Evolutionary conservation across 768 basidiomycete species (phyloP).

Genomic region (Mycena haematopus): DNA sequence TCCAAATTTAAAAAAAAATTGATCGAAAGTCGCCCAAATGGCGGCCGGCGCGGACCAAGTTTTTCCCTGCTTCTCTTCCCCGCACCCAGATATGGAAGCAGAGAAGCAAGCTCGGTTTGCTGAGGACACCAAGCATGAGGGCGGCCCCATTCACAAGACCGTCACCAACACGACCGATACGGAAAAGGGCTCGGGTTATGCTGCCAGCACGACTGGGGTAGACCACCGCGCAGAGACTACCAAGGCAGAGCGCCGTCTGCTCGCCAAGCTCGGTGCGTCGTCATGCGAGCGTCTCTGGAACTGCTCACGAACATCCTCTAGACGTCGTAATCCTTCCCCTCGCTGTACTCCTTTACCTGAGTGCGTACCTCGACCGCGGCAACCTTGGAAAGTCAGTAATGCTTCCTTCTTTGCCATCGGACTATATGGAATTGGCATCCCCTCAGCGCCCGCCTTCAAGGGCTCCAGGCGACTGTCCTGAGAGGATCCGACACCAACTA

Average conservation of each 20-base stretch:
- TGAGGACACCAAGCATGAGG: conserved; percentile 2
- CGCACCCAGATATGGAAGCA: neutral
- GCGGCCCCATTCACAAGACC: conserved; percentile 10
- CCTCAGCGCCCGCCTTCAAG: conserved; percentile 22
- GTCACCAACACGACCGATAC: conserved; percentile 14
- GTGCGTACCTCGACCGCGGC: conserved; percentile 24
- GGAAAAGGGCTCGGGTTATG: conserved; percentile 21
- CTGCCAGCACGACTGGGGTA: conserved; percentile 14
- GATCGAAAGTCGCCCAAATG: too few species aligned
- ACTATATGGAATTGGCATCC: neutral
- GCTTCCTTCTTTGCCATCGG: neutral
- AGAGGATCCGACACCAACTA: conserved; percentile 20
- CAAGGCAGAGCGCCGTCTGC: conserved; percentile 12
- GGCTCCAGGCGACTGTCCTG: conserved; percentile 18
- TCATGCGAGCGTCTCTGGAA: neutral
- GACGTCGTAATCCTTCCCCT: conserved; percentile 22
- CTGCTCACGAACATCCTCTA: neutral
- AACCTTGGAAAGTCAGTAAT: conserved; percentile 23
- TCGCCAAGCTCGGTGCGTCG: conserved; percentile 16
- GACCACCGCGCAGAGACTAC: conserved; percentile 11
- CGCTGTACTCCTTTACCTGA: conserved; percentile 19
- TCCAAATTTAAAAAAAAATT: too few species aligned
- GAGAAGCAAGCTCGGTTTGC: conserved; percentile 15
- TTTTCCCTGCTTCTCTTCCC: neutral
- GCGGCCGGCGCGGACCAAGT: neutral